Base-by-base conservation (phyloP, 2,329 filamentous ascomycete species). In the Calonectria multiphialidica region DNA sequence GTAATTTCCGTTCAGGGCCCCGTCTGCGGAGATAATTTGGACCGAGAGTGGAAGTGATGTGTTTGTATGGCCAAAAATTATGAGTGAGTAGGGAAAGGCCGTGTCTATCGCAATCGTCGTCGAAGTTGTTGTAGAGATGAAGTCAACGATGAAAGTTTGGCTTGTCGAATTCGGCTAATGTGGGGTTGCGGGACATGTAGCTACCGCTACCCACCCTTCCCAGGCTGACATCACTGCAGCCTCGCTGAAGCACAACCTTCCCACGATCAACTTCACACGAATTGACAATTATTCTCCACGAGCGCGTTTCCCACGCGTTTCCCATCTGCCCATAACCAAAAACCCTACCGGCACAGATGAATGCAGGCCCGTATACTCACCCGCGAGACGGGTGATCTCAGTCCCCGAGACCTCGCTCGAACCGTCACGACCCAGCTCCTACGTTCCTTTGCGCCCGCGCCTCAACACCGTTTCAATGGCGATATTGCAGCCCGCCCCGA, bases 321-420 rank as follows among this genome's bases (percentile, higher is more conserved):
- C 13, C n/a, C n/a, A n/a, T 8, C 18, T 21, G 12, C 15, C 1
- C 37, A 45, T 23, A 13, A 3, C 13, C 30, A 35, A 16, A 42
- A 50, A 21, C 18, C 8, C 23, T 13, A 13, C 16, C 42, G 69
- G 47, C 47, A 25, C 80, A 80, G 75, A 86, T 86, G 84, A 83
- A 92, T 93, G 91, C 87, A 96, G 95, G 92, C 90, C 81, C 91
- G 93, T 82, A 87, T 97, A 73, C 88, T 97, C 83, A 91, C 94
- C 82, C 92, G 95, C 85, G 92, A 94, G 82, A 88, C 92, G 73
- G 94, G 95, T 84, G 89, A 89, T 79, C 84, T 95, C 72, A 85
- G 87, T 75, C 90, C 92, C 61, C 88, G 90, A 77, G 87, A 88
- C 57, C 90, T 97, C 77, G 90, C 92, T 77, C 88, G 90, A 75